A percentile compares a stretch with the other conserved stretches of the same genome.
Evolutionary conservation across 2,329 filamentous ascomycete species (phyloP).

Genomic region (Nothophaeocryptopus gaeumannii): DNA sequence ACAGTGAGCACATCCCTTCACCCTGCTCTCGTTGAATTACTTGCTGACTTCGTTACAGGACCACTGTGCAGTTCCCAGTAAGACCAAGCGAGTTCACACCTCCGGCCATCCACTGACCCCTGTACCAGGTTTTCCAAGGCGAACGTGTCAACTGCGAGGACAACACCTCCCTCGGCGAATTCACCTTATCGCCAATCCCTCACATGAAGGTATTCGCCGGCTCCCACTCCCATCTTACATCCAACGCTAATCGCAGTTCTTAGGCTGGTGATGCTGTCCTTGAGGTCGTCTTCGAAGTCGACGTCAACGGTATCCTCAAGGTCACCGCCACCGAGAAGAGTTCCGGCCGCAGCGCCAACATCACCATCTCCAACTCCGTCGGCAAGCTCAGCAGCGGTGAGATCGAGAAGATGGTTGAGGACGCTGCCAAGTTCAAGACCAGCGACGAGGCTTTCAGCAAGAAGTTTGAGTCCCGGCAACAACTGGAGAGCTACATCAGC

Average conservation of each 20-base stretch:
- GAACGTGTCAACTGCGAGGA: conserved; percentile 94
- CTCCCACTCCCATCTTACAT: neutral
- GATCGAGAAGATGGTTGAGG: conserved; percentile 97
- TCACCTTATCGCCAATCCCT: conserved; percentile 75
- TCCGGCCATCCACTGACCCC: conserved; percentile 42
- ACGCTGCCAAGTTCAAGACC: conserved; percentile 98
- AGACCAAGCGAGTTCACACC: neutral
- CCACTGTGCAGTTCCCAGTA: conserved; percentile 68
- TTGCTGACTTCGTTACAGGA: too few relatives aligned
- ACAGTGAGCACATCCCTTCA: neutral
- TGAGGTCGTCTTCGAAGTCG: conserved; percentile 98
- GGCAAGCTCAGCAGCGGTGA: conserved; percentile 92
- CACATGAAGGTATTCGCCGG: conserved; percentile 58
- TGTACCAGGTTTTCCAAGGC: conserved; percentile 79
- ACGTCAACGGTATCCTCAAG: conserved; percentile 97
- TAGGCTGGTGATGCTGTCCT: conserved; percentile 87
- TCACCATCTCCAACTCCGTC: conserved; percentile 99
- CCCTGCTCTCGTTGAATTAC: neutral
- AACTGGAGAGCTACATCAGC: conserved; percentile 98
- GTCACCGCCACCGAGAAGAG: conserved; percentile 99
- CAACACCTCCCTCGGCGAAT: conserved; percentile 96
- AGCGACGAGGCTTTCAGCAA: conserved; percentile 98
- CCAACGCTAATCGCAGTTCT: neutral
- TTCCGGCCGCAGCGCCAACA: conserved; percentile 96
- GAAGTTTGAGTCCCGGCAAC: conserved; percentile 98